A percentile compares a stretch with the other conserved stretches of the same genome.
These are phyloP conservation scores for Exutisphaerella laricina DNA, from an alignment of 2,329 filamentous ascomycete species.

Conservation along the genomic window DNA sequence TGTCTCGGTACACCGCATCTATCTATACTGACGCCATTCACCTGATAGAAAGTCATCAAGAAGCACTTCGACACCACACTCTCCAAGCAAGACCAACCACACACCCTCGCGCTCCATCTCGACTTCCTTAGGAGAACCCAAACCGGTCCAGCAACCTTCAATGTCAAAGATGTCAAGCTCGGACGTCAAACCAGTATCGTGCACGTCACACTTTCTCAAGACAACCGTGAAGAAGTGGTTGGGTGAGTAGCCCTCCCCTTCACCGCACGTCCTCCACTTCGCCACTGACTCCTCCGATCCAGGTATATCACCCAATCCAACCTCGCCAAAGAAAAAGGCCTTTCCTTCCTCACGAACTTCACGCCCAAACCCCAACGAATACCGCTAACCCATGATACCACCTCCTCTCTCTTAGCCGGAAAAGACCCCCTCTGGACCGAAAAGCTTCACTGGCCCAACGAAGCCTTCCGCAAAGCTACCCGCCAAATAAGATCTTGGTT, in stretches of 20 bases:
- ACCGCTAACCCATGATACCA: constrained; percentile 35
- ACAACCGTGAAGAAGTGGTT: constrained; percentile 52
- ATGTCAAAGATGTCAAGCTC: constrained; percentile 58
- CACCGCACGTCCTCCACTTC: constrained; percentile 8
- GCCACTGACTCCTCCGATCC: constrained; percentile 28
- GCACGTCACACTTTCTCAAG: constrained; percentile 56
- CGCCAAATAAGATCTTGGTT: constrained; percentile 49
- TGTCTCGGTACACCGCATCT: background rate
- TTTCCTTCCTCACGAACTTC: constrained; percentile 53
- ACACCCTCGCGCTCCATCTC: constrained; percentile 59
- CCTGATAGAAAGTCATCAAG: constrained; percentile 48
- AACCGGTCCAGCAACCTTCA: constrained; percentile 52
- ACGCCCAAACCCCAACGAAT: constrained; percentile 40
- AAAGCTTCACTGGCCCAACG: constrained; percentile 41
- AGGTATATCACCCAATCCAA: constrained; percentile 60
- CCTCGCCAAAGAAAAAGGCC: constrained; percentile 53
- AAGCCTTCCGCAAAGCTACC: constrained; percentile 46
- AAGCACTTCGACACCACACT: constrained; percentile 57
- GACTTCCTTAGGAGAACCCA: constrained; percentile 61
- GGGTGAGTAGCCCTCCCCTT: constrained; percentile 32
- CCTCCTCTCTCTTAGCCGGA: constrained; percentile 38
- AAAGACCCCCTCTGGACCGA: constrained; percentile 46
- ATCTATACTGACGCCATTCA: constrained; percentile 7
- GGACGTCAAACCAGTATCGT: constrained; percentile 59
- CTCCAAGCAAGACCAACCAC: constrained; percentile 53